Base-by-base conservation (phyloP, 768 basidiomycete genomes). In the Tylopilus intermedius region DNA sequence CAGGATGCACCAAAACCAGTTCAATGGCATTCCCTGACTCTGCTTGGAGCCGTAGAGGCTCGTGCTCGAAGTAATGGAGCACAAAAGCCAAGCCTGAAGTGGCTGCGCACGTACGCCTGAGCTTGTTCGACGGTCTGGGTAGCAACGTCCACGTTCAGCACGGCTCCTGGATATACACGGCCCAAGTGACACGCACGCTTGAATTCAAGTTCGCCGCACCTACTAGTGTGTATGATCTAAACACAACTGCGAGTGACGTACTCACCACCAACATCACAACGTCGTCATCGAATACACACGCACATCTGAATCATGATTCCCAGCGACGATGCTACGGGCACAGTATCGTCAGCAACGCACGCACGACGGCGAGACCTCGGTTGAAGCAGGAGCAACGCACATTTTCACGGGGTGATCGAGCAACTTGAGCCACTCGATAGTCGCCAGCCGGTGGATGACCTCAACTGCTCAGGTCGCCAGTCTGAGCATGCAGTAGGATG, bases 241-340 rank as follows among this genome's bases (percentile, higher is more conserved):
- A 58, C 67, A 68, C 9, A 59, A 4, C 68, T 68, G 49, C 39
- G 14, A 38, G 10, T 4, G 21, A 40, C 35, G 6, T 8, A 37
- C 4, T 58, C 43, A 53, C 29, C 21, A 43, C 37, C 32, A 11
- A 9, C 1, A 9, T 30, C 10, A 6, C 13, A n/a, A 0, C 13
- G 41, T 24, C 18, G 27, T 37, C n/a, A 4, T 37, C n/a, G 2
- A 18, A 38, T 0, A 29, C 6, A 6, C 33, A 63, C 68, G 29
- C 33, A 84, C 65, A 58, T n/a, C n/a, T n/a, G n/a, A n/a, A n/a
- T 88, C 86, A 57, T 87, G 86, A 57, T 88, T 87, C 18, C 86
- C 85, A 33, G 79, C 83, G 45, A 86, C 80, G 47, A 88, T 72
- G 53, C 84, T 83, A 50, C 21, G 26, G 18, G 4, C 11, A 14